Conservation (phyloP, 345 rosid genomes). For the Linum trigynum region DNA sequence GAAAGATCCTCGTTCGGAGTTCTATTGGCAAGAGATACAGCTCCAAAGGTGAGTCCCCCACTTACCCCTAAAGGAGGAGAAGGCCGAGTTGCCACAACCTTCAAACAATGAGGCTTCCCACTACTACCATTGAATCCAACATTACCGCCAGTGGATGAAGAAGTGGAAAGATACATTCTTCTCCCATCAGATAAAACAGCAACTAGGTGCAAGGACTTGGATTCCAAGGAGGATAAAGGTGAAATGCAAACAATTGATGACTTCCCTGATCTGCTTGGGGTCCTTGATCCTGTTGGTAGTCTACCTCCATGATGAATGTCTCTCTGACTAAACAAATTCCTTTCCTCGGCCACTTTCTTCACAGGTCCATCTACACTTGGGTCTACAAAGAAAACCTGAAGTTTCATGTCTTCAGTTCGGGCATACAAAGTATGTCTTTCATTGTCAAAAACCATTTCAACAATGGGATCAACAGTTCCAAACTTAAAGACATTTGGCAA, state of each 20-base stretch:
- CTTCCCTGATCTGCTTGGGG: slow-evolving; percentile 45
- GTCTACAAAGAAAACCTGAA: slow-evolving; percentile 73
- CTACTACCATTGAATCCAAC: slow-evolving; percentile 47
- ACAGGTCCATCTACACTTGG: slow-evolving; percentile 70
- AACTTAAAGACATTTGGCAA: slow-evolving; percentile 89
- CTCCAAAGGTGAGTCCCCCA: slow-evolving; percentile 83
- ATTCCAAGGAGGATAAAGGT: slow-evolving; percentile 76
- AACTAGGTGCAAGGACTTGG: slow-evolving; percentile 91
- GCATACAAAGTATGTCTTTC: slow-evolving; percentile 90
- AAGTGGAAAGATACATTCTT: slow-evolving; percentile 90
- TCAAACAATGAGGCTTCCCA: slow-evolving; percentile 71
- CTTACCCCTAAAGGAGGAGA: slow-evolving; percentile 88
- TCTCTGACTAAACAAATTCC: slow-evolving; percentile 69
- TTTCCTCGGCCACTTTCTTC: slow-evolving; percentile 93
- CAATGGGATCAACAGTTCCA: slow-evolving; percentile 84
- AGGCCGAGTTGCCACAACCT: slow-evolving; percentile 85
- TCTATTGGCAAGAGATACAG: slow-evolving; percentile 67
- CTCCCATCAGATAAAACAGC: slow-evolving; percentile 92
- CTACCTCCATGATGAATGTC: slow-evolving; percentile 65
- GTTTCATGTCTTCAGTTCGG: slow-evolving; percentile 89
- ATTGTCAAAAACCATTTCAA: slow-evolving; percentile 87
- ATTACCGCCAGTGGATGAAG: slow-evolving; percentile 52
- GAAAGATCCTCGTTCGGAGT: slow-evolving; percentile 72
- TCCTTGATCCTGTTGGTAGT: slow-evolving; percentile 50
- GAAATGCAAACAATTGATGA: slow-evolving; percentile 80